Percentiles rank a stretch among this genome's conserved stretches.
Conservation (phyloP, 495 filamentous ascomycete species). For the Lophiotrema nucula region DNA sequence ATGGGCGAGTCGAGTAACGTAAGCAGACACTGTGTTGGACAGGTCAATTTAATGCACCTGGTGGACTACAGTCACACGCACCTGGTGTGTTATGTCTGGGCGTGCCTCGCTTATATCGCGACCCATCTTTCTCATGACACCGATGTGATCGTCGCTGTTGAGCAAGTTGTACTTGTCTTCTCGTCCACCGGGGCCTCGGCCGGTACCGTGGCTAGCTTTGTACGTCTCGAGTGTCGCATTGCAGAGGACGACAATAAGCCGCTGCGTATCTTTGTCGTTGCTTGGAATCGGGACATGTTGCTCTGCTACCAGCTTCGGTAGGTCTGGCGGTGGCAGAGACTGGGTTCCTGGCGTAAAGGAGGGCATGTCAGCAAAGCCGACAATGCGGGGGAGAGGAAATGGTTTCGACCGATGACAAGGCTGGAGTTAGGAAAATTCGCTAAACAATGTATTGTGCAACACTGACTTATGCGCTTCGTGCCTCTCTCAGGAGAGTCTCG, state of each 20-base stretch:
- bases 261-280: conserved; percentile 82
- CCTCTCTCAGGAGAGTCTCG: conserved; percentile 37
- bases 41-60: conserved; percentile 34
- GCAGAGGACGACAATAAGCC: conserved; percentile 92
- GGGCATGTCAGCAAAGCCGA: conserved; percentile 7
- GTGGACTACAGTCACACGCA: conserved; percentile 44
- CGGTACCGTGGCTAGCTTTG: conserved; percentile 72
- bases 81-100: conserved; percentile 98
- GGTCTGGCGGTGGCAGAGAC: conserved; percentile 84
- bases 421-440: no score
- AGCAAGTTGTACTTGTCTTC: conserved; percentile 95
- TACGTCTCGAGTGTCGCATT: conserved; percentile 98
- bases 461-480: conserved; percentile 42
- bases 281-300: conserved; percentile 82
- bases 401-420: background rate
- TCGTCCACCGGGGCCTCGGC: conserved; percentile 52
- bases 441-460: background rate
- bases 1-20: conserved; percentile 96
- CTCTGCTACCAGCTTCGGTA: conserved; percentile 89
- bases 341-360: conserved; percentile 63
- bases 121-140: conserved; percentile 99
- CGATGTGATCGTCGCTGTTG: conserved; percentile 98
- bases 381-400: background rate
- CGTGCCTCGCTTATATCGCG: conserved; percentile 96
- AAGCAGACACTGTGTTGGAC: conserved; percentile 74